Percentiles rank a stretch among this genome's conserved stretches.
phyloP scores from a whole-genome alignment of 2,329 filamentous ascomycete genomes.

The Pseudocercospora pini-densiflorae region DNA sequence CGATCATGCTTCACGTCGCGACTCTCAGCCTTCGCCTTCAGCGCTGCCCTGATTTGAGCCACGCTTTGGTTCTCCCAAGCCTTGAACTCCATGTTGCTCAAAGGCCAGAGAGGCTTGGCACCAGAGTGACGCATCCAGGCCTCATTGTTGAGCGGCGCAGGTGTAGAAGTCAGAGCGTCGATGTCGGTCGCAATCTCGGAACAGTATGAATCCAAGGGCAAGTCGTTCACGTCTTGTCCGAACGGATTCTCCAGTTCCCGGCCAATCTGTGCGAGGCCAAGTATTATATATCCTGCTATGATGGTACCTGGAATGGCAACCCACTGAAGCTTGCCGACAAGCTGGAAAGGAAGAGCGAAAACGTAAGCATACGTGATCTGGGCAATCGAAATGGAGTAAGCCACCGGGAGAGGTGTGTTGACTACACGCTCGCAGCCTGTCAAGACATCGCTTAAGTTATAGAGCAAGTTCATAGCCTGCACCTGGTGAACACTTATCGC shows the following conservation, averaged over 20 bases:
- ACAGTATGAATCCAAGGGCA: slow-evolving; percentile 77
- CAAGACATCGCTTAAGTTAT: slow-evolving; percentile 71
- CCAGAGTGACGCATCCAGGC: slow-evolving; percentile 56
- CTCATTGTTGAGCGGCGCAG: slow-evolving; percentile 52
- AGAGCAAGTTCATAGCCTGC: slow-evolving; percentile 61
- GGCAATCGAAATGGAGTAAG: slow-evolving; percentile 81
- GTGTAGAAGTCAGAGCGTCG: slow-evolving; percentile 69
- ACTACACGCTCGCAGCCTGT: slow-evolving; percentile 77
- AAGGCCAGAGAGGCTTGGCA: slow-evolving; percentile 63
- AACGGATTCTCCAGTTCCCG: slow-evolving; percentile 86
- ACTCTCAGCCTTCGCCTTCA: slow-evolving; percentile 46
- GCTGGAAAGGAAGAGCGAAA: slow-evolving; percentile 79
- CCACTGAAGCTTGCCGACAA: slow-evolving; percentile 67
- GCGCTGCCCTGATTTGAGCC: slow-evolving; percentile 49
- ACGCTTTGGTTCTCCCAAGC: slow-evolving; percentile 44
- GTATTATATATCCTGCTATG: slow-evolving; percentile 75
- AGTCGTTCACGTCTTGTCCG: slow-evolving; percentile 80
- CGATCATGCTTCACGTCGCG: slow-evolving; percentile 34
- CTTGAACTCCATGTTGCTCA: slow-evolving; percentile 49
- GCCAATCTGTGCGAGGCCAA: slow-evolving; percentile 76
- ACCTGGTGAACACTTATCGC: slow-evolving; percentile 64
- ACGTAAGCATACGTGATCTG: slow-evolving; percentile 90
- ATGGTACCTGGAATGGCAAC: slow-evolving; percentile 78
- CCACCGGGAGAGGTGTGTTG: slow-evolving; percentile 79
- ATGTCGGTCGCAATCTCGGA: slow-evolving; percentile 74